Conservation (phyloP, 441 rosid species). For the Croton laevigatus region DNA sequence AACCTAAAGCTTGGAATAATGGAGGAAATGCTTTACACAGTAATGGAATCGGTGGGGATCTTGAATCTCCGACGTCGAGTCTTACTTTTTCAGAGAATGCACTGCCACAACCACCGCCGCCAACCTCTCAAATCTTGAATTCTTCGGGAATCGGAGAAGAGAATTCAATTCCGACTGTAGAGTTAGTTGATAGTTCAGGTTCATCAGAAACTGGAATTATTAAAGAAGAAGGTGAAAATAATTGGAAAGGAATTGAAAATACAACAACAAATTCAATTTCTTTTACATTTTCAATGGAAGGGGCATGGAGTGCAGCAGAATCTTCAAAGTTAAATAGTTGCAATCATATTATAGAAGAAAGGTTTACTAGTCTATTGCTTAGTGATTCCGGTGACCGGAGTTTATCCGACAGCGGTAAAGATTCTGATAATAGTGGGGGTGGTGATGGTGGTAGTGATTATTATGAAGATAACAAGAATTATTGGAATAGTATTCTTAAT, state of each 20-base stretch:
- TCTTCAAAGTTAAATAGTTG: conserved; percentile 27
- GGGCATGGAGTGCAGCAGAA: conserved; percentile 46
- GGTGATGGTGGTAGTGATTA: conserved; percentile 41
- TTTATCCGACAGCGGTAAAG: conserved; percentile 40
- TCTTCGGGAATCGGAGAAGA: conserved; percentile 22
- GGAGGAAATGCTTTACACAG: conserved; percentile 21
- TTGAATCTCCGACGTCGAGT: conserved; percentile 84
- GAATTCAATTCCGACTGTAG: conserved; percentile 39
- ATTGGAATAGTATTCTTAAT: conserved; percentile 94
- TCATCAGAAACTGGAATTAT: conserved; percentile 45
- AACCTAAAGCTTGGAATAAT: conserved; percentile 29
- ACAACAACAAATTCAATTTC: neutral
- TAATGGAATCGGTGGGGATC: conserved; percentile 32
- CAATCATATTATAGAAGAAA: conserved; percentile 42
- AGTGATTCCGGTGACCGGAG: conserved; percentile 45
- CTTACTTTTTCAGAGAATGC: conserved; percentile 70
- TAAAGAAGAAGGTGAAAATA: conserved; percentile 60
- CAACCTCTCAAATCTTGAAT: conserved; percentile 6
- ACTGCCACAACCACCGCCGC: conserved; percentile 24
- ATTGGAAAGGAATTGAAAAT: conserved; percentile 46
- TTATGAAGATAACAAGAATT: conserved; percentile 87
- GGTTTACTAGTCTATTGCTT: conserved; percentile 74
- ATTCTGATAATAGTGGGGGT: conserved; percentile 37
- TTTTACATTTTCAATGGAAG: conserved; percentile 45
- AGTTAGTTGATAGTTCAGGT: conserved; percentile 50